phyloP scores from a whole-genome alignment of 2,329 filamentous ascomycete genomes.

The Fusarium tupiense region DNA sequence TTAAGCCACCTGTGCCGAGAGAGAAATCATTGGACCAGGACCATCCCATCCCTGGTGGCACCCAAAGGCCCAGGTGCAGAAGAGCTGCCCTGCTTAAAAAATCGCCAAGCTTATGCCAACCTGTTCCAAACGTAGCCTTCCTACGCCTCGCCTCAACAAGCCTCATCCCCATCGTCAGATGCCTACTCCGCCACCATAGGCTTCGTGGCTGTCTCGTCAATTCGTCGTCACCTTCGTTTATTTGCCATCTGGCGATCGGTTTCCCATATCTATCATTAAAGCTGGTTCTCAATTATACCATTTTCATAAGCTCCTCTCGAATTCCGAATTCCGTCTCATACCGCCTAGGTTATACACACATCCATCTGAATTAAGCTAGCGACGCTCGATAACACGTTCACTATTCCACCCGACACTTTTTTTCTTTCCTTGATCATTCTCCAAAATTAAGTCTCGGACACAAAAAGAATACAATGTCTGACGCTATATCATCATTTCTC shows the following conservation, averaged over 20 bases:
- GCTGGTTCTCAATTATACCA: neutral
- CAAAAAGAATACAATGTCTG: slow-evolving; percentile 56
- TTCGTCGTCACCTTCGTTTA: slow-evolving; percentile 36
- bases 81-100: slow-evolving; percentile 33
- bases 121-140: slow-evolving; percentile 4
- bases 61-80: slow-evolving; percentile 32
- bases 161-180: slow-evolving; percentile 44
- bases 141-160: slow-evolving; percentile 41
- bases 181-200: slow-evolving; percentile 43
- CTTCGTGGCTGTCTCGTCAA: slow-evolving; percentile 42
- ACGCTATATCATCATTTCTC: slow-evolving; percentile 60
- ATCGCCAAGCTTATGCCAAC: slow-evolving; percentile 30
- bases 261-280: slow-evolving; percentile 19
- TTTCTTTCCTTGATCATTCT: slow-evolving; percentile 16
- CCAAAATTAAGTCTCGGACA: slow-evolving; percentile 2
- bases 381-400: slow-evolving; percentile 30
- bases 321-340: neutral
- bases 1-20: slow-evolving; percentile 14
- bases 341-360: neutral
- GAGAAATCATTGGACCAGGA: slow-evolving; percentile 31
- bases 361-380: slow-evolving; percentile 9
- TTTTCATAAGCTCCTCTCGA: slow-evolving; percentile 4
- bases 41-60: slow-evolving; percentile 30
- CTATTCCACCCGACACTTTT: slow-evolving; percentile 19
- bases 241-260: slow-evolving; percentile 28